Conservation (phyloP, 352 stramenopile genomes). For the Globisporangium acanthophoron region DNA sequence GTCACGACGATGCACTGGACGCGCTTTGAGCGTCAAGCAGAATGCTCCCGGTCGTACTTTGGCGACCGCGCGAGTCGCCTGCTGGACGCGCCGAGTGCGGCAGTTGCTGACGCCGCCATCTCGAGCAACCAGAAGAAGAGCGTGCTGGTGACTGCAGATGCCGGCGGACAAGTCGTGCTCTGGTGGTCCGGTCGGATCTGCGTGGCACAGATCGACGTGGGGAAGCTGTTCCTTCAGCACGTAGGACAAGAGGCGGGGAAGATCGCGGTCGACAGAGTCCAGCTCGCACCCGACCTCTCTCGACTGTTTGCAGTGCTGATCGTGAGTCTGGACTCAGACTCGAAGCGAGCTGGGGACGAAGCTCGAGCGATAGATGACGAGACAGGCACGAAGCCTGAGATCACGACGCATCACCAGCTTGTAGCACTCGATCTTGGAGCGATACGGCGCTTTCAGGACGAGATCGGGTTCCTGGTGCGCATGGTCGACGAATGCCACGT, state of each 20-base stretch:
- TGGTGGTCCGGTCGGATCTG: constrained; percentile 64
- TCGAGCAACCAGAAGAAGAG: constrained; percentile 1
- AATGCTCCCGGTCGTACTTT: constrained; percentile 16
- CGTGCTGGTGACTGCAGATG: constrained; percentile 45
- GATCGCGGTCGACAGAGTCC: constrained; percentile 30
- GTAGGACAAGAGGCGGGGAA: constrained; percentile 8
- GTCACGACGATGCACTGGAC: constrained; percentile 64
- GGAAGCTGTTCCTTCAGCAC: constrained; percentile 18
- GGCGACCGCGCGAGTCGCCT: constrained; percentile 27
- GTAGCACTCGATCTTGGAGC: constrained; percentile 30
- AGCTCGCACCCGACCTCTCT: constrained; percentile 31
- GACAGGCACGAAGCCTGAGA: background rate
- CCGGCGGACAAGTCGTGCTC: constrained; percentile 25
- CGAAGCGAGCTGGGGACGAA: too few species aligned
- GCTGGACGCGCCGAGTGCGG: constrained; percentile 9
- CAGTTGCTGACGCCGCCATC: background rate
- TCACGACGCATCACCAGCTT: constrained; percentile 16
- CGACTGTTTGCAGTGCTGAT: constrained; percentile 27
- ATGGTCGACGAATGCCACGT: constrained; percentile 19
- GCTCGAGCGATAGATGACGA: background rate
- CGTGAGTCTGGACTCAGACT: background rate
- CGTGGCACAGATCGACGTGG: constrained; percentile 38
- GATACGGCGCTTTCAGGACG: constrained; percentile 23
- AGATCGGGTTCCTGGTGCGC: constrained; percentile 27
- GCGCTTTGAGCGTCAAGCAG: background rate